These are phyloP conservation scores for Somion occarium DNA, from an alignment of 1,284 basidiomycete species.

Conservation along the genomic window DNA sequence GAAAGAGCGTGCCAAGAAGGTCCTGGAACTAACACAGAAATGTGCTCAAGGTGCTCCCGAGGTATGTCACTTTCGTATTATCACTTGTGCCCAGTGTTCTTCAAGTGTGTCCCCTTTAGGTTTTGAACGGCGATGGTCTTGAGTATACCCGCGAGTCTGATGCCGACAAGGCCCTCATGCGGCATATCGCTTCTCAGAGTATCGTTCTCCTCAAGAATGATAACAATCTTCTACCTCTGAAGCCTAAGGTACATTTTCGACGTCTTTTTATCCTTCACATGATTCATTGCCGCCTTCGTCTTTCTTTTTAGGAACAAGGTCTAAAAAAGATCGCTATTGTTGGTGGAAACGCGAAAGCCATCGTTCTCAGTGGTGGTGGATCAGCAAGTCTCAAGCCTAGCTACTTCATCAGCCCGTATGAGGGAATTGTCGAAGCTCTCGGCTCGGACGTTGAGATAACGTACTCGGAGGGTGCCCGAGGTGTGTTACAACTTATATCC, in stretches of 20 bases:
- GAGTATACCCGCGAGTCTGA: conserved; percentile 59
- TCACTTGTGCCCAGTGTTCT: conserved; percentile 7
- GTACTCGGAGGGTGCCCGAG: conserved; percentile 59
- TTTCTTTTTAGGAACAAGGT: conserved; percentile 20
- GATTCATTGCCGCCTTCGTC: neutral
- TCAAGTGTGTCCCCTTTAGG: conserved; percentile 27
- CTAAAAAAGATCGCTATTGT: conserved; percentile 71
- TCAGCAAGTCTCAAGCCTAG: conserved; percentile 70
- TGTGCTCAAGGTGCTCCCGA: conserved; percentile 60
- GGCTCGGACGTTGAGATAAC: conserved; percentile 46
- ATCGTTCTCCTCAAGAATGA: conserved; percentile 78
- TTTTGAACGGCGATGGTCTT: conserved; percentile 61
- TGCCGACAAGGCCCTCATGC: conserved; percentile 57
- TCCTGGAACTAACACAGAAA: conserved; percentile 61
- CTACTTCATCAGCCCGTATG: conserved; percentile 68
- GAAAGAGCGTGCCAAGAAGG: conserved; percentile 62
- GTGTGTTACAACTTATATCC: conserved; percentile 29
- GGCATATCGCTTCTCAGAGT: conserved; percentile 55
- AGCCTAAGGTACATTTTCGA: conserved; percentile 26
- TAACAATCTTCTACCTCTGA: conserved; percentile 53
- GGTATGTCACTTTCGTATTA: conserved; percentile 28
- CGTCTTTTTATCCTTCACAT: neutral
- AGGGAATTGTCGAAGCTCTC: conserved; percentile 58
- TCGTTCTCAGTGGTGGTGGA: conserved; percentile 71
- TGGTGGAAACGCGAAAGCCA: conserved; percentile 70